phyloP scores from a whole-genome alignment of 2,329 filamentous ascomycete species.

The Aureobasidium sp. region DNA sequence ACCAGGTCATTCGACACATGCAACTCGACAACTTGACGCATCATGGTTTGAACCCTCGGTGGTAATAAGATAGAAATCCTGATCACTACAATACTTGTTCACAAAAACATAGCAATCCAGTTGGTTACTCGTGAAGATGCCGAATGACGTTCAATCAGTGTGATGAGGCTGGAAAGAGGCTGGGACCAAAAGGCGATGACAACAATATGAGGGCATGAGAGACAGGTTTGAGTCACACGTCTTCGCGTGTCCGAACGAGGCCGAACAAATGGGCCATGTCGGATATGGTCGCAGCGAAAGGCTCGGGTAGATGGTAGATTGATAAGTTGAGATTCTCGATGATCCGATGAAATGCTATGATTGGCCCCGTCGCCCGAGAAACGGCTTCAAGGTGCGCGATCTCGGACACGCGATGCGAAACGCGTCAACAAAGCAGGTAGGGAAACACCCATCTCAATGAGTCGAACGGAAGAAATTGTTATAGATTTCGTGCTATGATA shows the following conservation, averaged over 20 bases:
- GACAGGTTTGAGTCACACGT: background rate
- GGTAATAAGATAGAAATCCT: background rate
- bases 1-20: background rate
- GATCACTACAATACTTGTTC: background rate
- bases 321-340: background rate
- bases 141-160: background rate
- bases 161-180: background rate
- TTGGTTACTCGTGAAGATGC: background rate
- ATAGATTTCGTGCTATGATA: background rate
- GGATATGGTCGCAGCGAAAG: background rate
- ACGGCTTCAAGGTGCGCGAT: background rate
- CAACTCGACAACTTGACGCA: background rate
- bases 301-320: slow-evolving; percentile 10
- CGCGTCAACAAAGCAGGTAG: background rate
- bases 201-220: background rate
- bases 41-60: background rate
- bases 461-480: background rate
- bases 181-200: background rate
- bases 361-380: slow-evolving; percentile 3
- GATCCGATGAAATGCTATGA: background rate
- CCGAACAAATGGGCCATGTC: background rate
- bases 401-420: background rate
- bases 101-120: too few relatives aligned
- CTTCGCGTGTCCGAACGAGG: background rate
- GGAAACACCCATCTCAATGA: background rate